phyloP scores from a whole-genome alignment of 345 rosid species.

The Garcia nutans region DNA sequence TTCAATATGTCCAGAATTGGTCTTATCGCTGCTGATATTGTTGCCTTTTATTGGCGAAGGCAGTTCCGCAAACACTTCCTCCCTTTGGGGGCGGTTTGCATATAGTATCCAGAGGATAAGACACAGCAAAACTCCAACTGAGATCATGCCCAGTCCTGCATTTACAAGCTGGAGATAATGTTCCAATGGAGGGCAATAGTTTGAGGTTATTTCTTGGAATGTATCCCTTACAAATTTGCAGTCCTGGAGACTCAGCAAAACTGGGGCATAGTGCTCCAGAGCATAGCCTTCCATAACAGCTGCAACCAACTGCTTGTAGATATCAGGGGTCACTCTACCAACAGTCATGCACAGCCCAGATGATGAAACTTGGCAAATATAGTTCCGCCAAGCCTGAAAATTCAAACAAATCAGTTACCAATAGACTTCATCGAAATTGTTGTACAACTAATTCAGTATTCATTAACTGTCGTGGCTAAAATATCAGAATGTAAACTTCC shows the following conservation, averaged over 20 bases:
- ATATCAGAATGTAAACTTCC: too few species aligned
- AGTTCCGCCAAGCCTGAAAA: slow-evolving; percentile 76
- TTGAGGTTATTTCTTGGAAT: slow-evolving; percentile 63
- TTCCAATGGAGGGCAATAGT: slow-evolving; percentile 71
- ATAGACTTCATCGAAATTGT: neutral
- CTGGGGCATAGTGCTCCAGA: slow-evolving; percentile 81
- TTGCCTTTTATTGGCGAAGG: slow-evolving; percentile 30
- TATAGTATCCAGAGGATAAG: slow-evolving; percentile 82
- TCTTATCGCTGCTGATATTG: slow-evolving; percentile 5
- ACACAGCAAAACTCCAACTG: slow-evolving; percentile 83
- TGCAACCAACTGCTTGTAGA: slow-evolving; percentile 55
- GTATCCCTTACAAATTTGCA: slow-evolving; percentile 85
- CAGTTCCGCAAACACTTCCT: slow-evolving; percentile 78
- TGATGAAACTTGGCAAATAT: slow-evolving; percentile 53
- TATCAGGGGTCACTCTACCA: slow-evolving; percentile 82
- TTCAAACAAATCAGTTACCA: neutral
- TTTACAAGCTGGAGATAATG: slow-evolving; percentile 66
- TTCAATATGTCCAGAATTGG: slow-evolving; percentile 3
- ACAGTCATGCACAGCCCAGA: slow-evolving; percentile 53
- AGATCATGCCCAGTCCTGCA: slow-evolving; percentile 80
- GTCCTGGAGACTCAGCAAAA: slow-evolving; percentile 77
- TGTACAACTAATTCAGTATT: neutral
- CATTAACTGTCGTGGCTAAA: too few species aligned
- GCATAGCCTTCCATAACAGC: slow-evolving; percentile 87
- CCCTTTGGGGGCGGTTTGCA: slow-evolving; percentile 99